A percentile compares a stretch with the other conserved stretches of the same genome.
phyloP scores from a whole-genome alignment of 1,284 basidiomycete species.

The Tilletia indica region DNA sequence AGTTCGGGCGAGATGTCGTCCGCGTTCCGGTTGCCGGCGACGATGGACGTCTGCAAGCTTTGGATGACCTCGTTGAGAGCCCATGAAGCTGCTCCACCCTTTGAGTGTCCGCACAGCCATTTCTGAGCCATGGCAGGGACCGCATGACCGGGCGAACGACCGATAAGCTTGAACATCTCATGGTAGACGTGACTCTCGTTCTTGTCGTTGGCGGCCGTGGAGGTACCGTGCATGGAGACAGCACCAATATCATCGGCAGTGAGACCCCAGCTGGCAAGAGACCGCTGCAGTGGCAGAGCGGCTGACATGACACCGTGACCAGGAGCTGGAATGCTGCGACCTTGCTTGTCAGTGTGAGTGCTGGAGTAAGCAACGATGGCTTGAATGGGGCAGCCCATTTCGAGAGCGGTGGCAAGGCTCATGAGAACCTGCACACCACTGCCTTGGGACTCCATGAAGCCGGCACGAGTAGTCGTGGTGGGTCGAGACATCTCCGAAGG shows the following conservation, averaged over 20 bases:
- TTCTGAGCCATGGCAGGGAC: constrained; percentile 97
- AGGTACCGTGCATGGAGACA: constrained; percentile 87
- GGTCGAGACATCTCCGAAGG: constrained; percentile 97
- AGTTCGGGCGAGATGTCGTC: constrained; percentile 87
- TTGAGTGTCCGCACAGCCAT: constrained; percentile 62
- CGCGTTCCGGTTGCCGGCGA: constrained; percentile 83
- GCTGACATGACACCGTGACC: constrained; percentile 50
- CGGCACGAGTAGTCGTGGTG: constrained; percentile 80
- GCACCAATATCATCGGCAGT: constrained; percentile 80
- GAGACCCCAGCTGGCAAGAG: constrained; percentile 92
- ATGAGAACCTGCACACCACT: constrained; percentile 95
- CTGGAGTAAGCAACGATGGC: constrained; percentile 92
- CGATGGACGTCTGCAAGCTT: constrained; percentile 76
- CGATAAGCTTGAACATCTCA: constrained; percentile 81
- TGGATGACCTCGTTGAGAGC: constrained; percentile 91
- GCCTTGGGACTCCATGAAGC: constrained; percentile 84
- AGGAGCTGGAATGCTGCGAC: constrained; percentile 75
- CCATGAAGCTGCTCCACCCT: constrained; percentile 76
- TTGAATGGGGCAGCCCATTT: constrained; percentile 89
- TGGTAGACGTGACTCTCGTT: constrained; percentile 98
- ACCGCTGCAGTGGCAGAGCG: constrained; percentile 75
- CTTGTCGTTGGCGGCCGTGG: constrained; percentile 95
- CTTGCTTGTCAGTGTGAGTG: constrained; percentile 89
- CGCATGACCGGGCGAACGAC: constrained; percentile 86
- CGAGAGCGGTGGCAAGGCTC: constrained; percentile 90